These are phyloP conservation scores for Saccharum hybrid DNA, from an alignment of 202 grass and related monocot species.

Conservation along the genomic window DNA sequence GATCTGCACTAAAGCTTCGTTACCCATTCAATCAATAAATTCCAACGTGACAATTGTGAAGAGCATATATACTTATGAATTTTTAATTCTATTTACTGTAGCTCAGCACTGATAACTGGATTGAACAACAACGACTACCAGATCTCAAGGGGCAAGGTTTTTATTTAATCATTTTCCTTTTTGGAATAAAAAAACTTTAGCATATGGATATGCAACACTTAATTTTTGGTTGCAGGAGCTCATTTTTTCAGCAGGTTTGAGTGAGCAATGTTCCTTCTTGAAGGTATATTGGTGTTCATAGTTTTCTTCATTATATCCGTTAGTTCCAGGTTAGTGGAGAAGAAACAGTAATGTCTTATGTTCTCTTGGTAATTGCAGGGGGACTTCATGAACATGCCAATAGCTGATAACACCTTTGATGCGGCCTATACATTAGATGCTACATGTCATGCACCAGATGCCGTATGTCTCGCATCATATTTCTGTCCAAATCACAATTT, in stretches of 20 bases:
- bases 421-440: slow-evolving; percentile 61
- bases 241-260: slow-evolving; percentile 53
- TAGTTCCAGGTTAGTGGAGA: too few relatives aligned
- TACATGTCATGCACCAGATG: slow-evolving; percentile 74
- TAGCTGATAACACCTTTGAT: slow-evolving; percentile 61
- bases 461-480: slow-evolving; percentile 20
- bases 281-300: slow-evolving; percentile 38
- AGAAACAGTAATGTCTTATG: neutral
- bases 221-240: slow-evolving; percentile 46
- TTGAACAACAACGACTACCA: slow-evolving; percentile 80
- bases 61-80: neutral
- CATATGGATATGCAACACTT: neutral
- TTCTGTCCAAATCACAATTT: neutral
- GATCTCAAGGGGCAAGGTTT: slow-evolving; percentile 66
- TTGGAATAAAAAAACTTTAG: neutral
- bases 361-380: slow-evolving; percentile 37
- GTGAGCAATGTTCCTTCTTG: slow-evolving; percentile 51
- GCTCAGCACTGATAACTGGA: slow-evolving; percentile 58
- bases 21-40: neutral
- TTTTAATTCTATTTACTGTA: slow-evolving; percentile 34
- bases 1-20: neutral
- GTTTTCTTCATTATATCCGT: too few relatives aligned
- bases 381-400: slow-evolving; percentile 77
- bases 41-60: neutral
- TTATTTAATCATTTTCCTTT: neutral